Base-by-base conservation (phyloP, 805 yeast genomes). In the Diddensiella transvaalensis region DNA sequence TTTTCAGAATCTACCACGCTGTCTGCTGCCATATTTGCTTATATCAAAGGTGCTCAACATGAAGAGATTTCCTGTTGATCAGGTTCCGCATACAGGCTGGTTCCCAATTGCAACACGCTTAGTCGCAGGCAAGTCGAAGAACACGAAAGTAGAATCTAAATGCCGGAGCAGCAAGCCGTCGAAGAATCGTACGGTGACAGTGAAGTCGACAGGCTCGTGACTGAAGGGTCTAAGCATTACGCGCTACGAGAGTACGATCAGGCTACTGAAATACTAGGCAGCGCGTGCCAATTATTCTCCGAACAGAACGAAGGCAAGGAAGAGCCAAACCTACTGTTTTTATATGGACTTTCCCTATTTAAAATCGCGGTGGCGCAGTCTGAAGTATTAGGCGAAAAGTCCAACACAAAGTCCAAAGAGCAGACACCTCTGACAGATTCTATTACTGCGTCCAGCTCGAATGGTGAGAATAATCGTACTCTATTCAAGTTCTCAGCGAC, bases 341-440 rank as follows among this genome's bases (percentile, higher is more conserved):
- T 85, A 36, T 89, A 89, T 55, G 96, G 96, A 2, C 80, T 82
- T 62, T 81, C 96, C 0, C 66, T 90, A 32, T 89, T 83, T 67
- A 85, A 82, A 53, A 77, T 79, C 33, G 97, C 90, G 0, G 85
- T 87, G 5, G 69, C 79, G 17, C 83, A 78, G 40, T 80, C 88
- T 1, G 90, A 84, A 39, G 83, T 90, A 3, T 74, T 90, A 51
- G 96, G 95, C 15, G 55, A 52, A 15, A 54, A 56, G 15, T 52
- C 57, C 2, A 68, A 53, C 3, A 62, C 56, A 6, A 60, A 59
- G 3, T 60, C 59, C 18, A 58, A 57, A 6, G 63, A 58, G n/a
- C 33, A 18, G 18, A 23, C 19, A 44, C 51, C 24, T 19, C 21
- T 35, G 8, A 18, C 17, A 6, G 38, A 35, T 8, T 8, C 8